Evolutionary conservation across 2,329 filamentous ascomycete species (phyloP).

Genomic region (Aspergillus costaricaensis): DNA sequence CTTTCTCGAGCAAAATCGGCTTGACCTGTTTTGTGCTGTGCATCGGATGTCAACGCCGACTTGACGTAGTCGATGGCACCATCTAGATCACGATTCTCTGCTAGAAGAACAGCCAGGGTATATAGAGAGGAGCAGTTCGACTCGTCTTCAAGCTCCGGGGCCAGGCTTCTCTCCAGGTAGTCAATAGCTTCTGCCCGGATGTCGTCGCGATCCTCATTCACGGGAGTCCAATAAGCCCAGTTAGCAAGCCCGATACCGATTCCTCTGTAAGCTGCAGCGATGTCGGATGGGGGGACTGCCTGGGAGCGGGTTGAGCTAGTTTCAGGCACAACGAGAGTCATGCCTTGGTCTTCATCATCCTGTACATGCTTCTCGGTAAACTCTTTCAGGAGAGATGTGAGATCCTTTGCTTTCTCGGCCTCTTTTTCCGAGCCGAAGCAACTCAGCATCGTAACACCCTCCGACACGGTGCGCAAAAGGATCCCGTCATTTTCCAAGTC

Average conservation of each 20-base stretch:
- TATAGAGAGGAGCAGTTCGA: slow-evolving; percentile 77
- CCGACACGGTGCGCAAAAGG: slow-evolving; percentile 74
- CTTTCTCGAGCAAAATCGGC: slow-evolving; percentile 39
- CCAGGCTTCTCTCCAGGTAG: slow-evolving; percentile 72
- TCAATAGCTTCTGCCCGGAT: slow-evolving; percentile 77
- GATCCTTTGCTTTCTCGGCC: slow-evolving; percentile 73
- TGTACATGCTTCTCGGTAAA: slow-evolving; percentile 66
- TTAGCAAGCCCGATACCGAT: slow-evolving; percentile 84
- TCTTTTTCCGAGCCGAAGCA: slow-evolving; percentile 74
- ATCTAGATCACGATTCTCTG: slow-evolving; percentile 79
- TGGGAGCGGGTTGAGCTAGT: slow-evolving; percentile 20
- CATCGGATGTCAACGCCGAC: slow-evolving; percentile 65
- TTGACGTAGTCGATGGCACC: slow-evolving; percentile 82
- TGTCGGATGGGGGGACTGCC: slow-evolving; percentile 58
- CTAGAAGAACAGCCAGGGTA: slow-evolving; percentile 78
- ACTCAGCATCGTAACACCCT: slow-evolving; percentile 78
- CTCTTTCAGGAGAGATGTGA: slow-evolving; percentile 71
- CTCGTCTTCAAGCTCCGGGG: slow-evolving; percentile 64
- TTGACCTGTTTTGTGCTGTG: slow-evolving; percentile 26
- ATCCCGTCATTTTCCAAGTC: slow-evolving; percentile 78
- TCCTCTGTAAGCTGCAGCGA: slow-evolving; percentile 76
- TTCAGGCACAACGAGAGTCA: slow-evolving; percentile 19
- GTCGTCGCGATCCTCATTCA: slow-evolving; percentile 68
- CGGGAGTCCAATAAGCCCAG: slow-evolving; percentile 80
- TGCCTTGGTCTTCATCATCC: slow-evolving; percentile 27